Conservation (phyloP, 2,329 filamentous ascomycete species). For the Biscogniauxia sp. region DNA sequence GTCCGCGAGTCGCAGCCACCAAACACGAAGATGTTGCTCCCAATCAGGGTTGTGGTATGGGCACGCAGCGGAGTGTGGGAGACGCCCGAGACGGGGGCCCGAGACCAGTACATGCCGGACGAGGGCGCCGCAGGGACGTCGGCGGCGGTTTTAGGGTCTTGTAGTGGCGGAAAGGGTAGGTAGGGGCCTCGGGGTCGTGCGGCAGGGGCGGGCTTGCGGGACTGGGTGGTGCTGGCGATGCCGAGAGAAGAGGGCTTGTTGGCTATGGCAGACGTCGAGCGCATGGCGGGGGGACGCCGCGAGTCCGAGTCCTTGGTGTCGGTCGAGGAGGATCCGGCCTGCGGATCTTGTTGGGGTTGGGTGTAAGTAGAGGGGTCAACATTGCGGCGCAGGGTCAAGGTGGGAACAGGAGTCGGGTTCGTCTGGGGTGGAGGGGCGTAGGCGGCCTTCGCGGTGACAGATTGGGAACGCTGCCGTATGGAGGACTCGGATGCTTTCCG, state of each 20-base stretch:
- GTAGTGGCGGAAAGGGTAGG: constrained; percentile 55
- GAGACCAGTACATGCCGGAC: constrained; percentile 72
- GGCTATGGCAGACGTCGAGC: constrained; percentile 54
- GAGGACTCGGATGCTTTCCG: constrained; percentile 52
- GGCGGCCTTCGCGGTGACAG: constrained; percentile 38
- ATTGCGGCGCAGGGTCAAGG: constrained; percentile 28
- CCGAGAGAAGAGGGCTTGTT: constrained; percentile 20
- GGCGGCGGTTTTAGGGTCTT: constrained; percentile 53
- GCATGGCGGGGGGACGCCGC: constrained; percentile 45
- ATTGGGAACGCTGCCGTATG: constrained; percentile 55
- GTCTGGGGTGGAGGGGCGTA: constrained; percentile 28
- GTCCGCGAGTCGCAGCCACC: constrained; percentile 65
- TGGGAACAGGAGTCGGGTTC: constrained; percentile 27
- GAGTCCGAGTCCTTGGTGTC: constrained; percentile 27
- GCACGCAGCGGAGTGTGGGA: constrained; percentile 61
- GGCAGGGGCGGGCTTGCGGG: constrained; percentile 21
- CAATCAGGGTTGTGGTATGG: constrained; percentile 65
- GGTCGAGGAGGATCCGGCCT: constrained; percentile 31
- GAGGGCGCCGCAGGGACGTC: constrained; percentile 63
- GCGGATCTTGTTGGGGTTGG: constrained; percentile 15
- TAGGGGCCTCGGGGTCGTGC: constrained; percentile 39
- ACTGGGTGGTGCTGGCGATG: constrained; percentile 15
- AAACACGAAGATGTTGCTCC: constrained; percentile 66
- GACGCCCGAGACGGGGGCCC: constrained; percentile 60
- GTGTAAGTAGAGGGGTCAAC: constrained; percentile 15